A percentile compares a stretch with the other conserved stretches of the same genome.
These are phyloP conservation scores for Alloteropsis semialata DNA, from an alignment of 176 grass and related monocot species.

Conservation along the genomic window DNA sequence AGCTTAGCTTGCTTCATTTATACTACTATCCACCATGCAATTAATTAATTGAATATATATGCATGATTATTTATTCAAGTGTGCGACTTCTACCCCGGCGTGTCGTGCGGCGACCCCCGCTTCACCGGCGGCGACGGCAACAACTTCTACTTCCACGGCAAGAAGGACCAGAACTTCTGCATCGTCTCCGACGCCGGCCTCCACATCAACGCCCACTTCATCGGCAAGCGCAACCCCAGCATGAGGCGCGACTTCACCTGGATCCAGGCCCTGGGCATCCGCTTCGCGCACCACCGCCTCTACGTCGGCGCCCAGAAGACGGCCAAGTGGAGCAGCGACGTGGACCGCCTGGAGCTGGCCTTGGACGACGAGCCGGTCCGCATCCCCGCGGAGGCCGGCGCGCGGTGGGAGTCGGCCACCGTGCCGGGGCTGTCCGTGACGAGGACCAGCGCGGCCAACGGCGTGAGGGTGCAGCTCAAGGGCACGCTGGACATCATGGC, in stretches of 20 bases:
- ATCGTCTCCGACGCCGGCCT: constrained; percentile 38
- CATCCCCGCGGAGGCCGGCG: not conserved
- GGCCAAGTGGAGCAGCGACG: constrained; percentile 16
- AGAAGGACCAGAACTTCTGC: constrained; percentile 52
- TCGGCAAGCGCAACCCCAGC: constrained; percentile 49
- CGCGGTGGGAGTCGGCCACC: constrained; percentile 4
- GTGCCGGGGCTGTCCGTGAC: constrained; percentile 24
- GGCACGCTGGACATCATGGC: constrained; percentile 40
- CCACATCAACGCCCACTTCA: constrained; percentile 65
- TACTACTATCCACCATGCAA: too few relatives aligned
- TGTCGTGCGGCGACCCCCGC: constrained; percentile 41
- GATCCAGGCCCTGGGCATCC: constrained; percentile 59
- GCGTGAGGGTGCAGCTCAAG: constrained; percentile 14
- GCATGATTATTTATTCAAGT: too few relatives aligned
- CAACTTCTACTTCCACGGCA: constrained; percentile 70
- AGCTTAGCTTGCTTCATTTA: too few relatives aligned
- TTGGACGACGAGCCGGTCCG: constrained; percentile 33
- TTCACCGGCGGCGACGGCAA: constrained; percentile 70
- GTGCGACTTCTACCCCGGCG: too few relatives aligned
- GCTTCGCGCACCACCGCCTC: constrained; percentile 42
- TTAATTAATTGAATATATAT: too few relatives aligned
- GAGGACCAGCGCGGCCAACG: constrained; percentile 1
- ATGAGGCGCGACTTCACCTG: constrained; percentile 55
- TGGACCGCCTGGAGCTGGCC: constrained; percentile 35
- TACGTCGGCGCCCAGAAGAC: constrained; percentile 42